These are phyloP conservation scores for Bathelium albidoporum DNA, from an alignment of 495 filamentous ascomycete genomes.

Conservation along the genomic window DNA sequence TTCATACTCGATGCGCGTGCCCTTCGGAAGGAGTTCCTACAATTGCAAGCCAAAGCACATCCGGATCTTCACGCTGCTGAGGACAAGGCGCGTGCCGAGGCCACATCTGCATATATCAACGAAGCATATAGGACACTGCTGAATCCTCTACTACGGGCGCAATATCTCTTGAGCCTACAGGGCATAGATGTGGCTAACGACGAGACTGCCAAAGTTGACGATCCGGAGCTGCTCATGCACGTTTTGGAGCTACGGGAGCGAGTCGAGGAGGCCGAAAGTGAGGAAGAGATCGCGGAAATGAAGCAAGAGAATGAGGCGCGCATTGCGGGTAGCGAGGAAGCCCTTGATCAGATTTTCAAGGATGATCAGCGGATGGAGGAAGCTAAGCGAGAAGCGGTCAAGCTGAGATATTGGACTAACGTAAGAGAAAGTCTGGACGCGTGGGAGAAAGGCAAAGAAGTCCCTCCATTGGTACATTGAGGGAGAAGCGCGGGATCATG, in stretches of 20 bases:
- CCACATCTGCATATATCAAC: slow-evolving; percentile 68
- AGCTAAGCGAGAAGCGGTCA: slow-evolving; percentile 61
- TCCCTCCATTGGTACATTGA: slow-evolving; percentile 50
- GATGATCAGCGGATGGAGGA: slow-evolving; percentile 47
- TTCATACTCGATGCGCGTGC: slow-evolving; percentile 59
- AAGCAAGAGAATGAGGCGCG: slow-evolving; percentile 56
- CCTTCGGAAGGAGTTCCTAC: slow-evolving; percentile 76
- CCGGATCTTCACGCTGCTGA: slow-evolving; percentile 62
- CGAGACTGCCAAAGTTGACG: slow-evolving; percentile 54
- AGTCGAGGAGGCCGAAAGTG: slow-evolving; percentile 64
- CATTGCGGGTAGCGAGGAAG: slow-evolving; percentile 47
- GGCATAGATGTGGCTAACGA: slow-evolving; percentile 72
- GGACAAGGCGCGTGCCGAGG: slow-evolving; percentile 55
- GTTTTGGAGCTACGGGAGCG: slow-evolving; percentile 80
- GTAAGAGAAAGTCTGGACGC: slow-evolving; percentile 66
- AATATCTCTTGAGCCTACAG: slow-evolving; percentile 65
- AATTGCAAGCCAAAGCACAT: slow-evolving; percentile 67
- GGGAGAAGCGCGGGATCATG: neutral
- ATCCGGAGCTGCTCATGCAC: slow-evolving; percentile 66
- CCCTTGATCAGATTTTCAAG: slow-evolving; percentile 53
- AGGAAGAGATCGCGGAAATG: slow-evolving; percentile 53
- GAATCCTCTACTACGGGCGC: slow-evolving; percentile 65
- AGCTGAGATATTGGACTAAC: slow-evolving; percentile 86
- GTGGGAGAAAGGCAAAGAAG: slow-evolving; percentile 72
- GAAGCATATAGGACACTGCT: slow-evolving; percentile 76